A percentile compares a stretch with the other conserved stretches of the same genome.
Evolutionary conservation across 2,329 filamentous ascomycete species (phyloP).

Genomic region (Clonostachys solani): DNA sequence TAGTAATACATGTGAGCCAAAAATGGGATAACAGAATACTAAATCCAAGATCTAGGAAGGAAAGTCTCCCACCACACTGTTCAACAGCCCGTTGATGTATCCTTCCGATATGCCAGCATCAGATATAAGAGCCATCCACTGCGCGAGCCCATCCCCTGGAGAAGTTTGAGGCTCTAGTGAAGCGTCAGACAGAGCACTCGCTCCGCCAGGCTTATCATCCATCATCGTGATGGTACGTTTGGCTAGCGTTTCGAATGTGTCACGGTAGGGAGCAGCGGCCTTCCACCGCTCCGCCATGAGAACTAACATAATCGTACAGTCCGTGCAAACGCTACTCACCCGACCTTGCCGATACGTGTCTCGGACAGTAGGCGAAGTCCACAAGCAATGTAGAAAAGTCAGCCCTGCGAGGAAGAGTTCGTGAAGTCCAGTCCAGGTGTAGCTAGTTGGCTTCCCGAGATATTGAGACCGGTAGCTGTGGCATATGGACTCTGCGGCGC

Average conservation of each 20-base stretch:
- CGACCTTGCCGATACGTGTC: constrained; percentile 4
- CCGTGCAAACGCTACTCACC: constrained; percentile 16
- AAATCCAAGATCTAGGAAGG: too few species aligned
- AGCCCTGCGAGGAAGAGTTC: background rate
- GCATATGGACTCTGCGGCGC: constrained; percentile 7
- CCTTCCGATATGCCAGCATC: too few species aligned
- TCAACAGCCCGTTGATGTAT: too few species aligned
- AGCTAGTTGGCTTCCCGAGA: background rate
- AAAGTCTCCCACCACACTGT: too few species aligned
- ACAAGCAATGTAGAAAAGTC: constrained; percentile 18
- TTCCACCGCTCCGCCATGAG: constrained; percentile 23
- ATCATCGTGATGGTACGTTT: constrained; percentile 13
- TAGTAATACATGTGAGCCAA: too few species aligned
- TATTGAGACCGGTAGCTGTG: constrained; percentile 8
- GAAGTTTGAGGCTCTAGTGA: too few species aligned
- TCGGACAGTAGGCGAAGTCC: constrained; percentile 15
- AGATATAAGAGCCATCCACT: too few species aligned
- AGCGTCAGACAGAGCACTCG: too few species aligned
- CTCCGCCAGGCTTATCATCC: background rate
- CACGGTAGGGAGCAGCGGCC: constrained; percentile 20
- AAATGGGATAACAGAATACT: too few species aligned
- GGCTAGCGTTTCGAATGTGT: constrained; percentile 22
- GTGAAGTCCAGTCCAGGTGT: background rate
- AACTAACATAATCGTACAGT: constrained; percentile 20
- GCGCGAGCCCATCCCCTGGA: too few species aligned